These are phyloP conservation scores for Cucurbita pepo DNA, from an alignment of 306 rosid genomes.

Conservation along the genomic window DNA sequence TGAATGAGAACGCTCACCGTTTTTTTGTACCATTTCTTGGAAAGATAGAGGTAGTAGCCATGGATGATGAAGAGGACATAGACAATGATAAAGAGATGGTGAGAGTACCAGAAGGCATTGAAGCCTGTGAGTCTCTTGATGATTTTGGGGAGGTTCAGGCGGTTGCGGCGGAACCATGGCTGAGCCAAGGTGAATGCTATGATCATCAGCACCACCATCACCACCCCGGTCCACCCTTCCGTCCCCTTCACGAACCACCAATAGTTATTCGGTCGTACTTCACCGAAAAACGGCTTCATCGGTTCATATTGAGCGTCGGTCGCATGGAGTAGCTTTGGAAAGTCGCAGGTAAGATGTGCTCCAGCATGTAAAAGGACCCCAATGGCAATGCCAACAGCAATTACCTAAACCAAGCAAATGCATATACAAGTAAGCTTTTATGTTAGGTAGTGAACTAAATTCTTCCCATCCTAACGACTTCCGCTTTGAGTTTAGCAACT, in stretches of 20 bases:
- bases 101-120: slow-evolving; percentile 95
- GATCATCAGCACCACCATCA: slow-evolving; percentile 67
- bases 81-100: slow-evolving; percentile 71
- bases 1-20: slow-evolving; percentile 32
- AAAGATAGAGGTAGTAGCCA: slow-evolving; percentile 62
- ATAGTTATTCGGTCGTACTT: slow-evolving; percentile 38
- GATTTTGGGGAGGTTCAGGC: slow-evolving; percentile 45
- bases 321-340: slow-evolving; percentile 52
- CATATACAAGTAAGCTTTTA: neutral
- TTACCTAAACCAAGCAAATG: slow-evolving; percentile 28
- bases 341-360: slow-evolving; percentile 71
- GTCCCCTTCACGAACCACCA: slow-evolving; percentile 96
- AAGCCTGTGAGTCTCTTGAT: slow-evolving; percentile 68
- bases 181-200: slow-evolving; percentile 67
- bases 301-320: slow-evolving; percentile 41
- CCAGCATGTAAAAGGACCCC: slow-evolving; percentile 58
- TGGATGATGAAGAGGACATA: slow-evolving; percentile 61
- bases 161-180: slow-evolving; percentile 68
- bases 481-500: neutral
- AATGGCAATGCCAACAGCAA: slow-evolving; percentile 56
- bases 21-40: slow-evolving; percentile 73
- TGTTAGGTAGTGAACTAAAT: neutral
- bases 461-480: neutral
- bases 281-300: slow-evolving; percentile 47
- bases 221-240: slow-evolving; percentile 79